phyloP scores from a whole-genome alignment of 768 basidiomycete species.

The Zangia roseola region DNA sequence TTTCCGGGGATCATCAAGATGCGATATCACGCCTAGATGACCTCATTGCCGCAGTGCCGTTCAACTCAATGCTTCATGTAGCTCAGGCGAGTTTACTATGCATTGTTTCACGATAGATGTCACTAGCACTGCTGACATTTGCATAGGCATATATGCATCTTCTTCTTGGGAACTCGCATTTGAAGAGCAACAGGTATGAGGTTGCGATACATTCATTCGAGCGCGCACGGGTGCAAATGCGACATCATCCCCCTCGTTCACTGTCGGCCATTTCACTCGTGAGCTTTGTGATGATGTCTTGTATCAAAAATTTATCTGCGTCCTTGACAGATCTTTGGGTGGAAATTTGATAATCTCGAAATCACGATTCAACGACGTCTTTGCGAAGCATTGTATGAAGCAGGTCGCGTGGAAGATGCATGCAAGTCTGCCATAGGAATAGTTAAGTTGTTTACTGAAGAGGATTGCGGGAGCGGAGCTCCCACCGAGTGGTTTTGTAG shows the following conservation, averaged over 20 bases:
- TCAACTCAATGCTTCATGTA: background rate
- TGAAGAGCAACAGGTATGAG: background rate
- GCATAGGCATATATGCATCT: constrained; percentile 10
- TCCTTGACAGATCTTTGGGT: constrained; percentile 8
- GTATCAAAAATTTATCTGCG: background rate
- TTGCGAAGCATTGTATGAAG: constrained; percentile 4
- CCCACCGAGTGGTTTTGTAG: background rate
- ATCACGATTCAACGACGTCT: background rate
- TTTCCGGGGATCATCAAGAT: background rate
- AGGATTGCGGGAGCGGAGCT: background rate
- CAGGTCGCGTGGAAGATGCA: background rate
- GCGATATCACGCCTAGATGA: background rate
- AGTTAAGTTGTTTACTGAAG: background rate
- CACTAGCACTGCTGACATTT: background rate
- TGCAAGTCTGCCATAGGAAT: background rate
- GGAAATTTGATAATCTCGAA: constrained; percentile 2
- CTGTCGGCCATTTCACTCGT: background rate
- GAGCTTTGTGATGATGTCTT: background rate
- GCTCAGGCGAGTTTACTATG: background rate
- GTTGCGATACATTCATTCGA: background rate
- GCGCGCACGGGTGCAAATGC: background rate
- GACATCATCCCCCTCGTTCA: background rate
- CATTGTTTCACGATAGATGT: no score
- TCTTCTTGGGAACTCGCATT: background rate
- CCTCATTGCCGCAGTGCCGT: background rate